Evolutionary conservation across 306 rosid species (phyloP).

Genomic region (Trifolium subterraneum): DNA sequence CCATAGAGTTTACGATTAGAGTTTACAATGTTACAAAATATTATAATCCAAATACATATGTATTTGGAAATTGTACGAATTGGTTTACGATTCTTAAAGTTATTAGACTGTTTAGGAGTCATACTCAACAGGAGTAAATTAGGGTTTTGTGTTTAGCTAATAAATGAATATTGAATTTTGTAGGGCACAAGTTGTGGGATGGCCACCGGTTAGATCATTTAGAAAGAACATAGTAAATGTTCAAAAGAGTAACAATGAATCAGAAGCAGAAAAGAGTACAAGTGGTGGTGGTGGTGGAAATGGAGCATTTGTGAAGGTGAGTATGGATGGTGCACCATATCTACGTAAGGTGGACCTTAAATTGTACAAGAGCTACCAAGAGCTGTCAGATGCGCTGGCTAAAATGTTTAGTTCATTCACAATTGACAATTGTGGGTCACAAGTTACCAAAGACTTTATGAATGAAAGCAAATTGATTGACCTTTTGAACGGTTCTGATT

Average conservation of each 20-base stretch:
- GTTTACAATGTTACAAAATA: too few relatives aligned
- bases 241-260: conserved; percentile 47
- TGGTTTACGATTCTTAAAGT: too few relatives aligned
- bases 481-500: conserved; percentile 76
- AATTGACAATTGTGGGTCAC: conserved; percentile 66
- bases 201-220: conserved; percentile 91
- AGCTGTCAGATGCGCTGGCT: conserved; percentile 72
- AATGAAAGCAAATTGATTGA: conserved; percentile 77
- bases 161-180: conserved; percentile 18
- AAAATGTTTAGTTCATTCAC: conserved; percentile 91
- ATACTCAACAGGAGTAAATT: too few relatives aligned
- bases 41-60: too few relatives aligned
- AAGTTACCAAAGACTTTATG: conserved; percentile 79
- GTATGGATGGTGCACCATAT: conserved; percentile 96
- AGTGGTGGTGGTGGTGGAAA: not conserved
- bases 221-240: conserved; percentile 68
- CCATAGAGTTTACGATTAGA: too few relatives aligned
- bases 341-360: conserved; percentile 85
- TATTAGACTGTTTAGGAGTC: too few relatives aligned
- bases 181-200: conserved; percentile 92
- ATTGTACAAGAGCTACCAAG: conserved; percentile 74
- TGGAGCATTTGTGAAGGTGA: conserved; percentile 78
- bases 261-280: conserved; percentile 2
- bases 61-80: too few relatives aligned
- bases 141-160: too few relatives aligned